Percentiles rank a stretch among this genome's conserved stretches.
Evolutionary conservation across 169 alveolate genomes (phyloP).

Genomic region (Cryptosporidium xiaoi): DNA sequence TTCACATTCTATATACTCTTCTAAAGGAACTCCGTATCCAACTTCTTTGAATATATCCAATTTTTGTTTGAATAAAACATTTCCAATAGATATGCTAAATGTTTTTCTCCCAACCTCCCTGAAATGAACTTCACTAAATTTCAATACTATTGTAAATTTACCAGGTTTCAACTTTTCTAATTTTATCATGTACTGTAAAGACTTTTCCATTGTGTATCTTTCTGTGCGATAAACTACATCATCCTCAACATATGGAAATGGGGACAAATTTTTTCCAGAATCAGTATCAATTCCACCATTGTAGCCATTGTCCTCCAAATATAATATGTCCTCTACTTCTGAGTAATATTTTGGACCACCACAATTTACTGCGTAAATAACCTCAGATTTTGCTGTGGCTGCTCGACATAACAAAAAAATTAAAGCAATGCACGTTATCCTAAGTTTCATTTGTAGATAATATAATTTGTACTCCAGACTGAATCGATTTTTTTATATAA

Average conservation of each 20-base stretch:
- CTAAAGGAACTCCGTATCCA: conserved; percentile 67
- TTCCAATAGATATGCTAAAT: conserved; percentile 60
- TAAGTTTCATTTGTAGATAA: neutral
- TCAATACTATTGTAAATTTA: conserved; percentile 49
- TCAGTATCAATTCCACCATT: conserved; percentile 58
- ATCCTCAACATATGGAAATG: conserved; percentile 67
- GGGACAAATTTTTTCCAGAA: conserved; percentile 49
- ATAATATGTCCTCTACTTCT: conserved; percentile 14
- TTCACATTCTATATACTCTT: conserved; percentile 57
- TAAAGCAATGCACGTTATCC: neutral
- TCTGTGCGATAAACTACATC: conserved; percentile 45
- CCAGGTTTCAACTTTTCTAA: conserved; percentile 55
- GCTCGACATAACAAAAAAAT: neutral
- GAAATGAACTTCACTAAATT: conserved; percentile 56
- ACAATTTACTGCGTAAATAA: conserved; percentile 68
- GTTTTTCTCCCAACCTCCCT: conserved; percentile 41
- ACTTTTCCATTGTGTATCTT: conserved; percentile 47
- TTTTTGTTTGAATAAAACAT: conserved; percentile 26
- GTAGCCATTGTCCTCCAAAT: conserved; percentile 61
- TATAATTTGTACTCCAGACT: neutral
- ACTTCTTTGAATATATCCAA: conserved; percentile 59
- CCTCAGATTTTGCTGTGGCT: neutral
- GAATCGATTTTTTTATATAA: no score
- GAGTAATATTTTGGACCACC: conserved; percentile 64
- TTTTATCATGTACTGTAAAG: conserved; percentile 44